Evolutionary conservation across 2,329 filamentous ascomycete species (phyloP), one percentile per base, ranked within the genome.

Genomic region (Clonostachys rosea): DNA sequence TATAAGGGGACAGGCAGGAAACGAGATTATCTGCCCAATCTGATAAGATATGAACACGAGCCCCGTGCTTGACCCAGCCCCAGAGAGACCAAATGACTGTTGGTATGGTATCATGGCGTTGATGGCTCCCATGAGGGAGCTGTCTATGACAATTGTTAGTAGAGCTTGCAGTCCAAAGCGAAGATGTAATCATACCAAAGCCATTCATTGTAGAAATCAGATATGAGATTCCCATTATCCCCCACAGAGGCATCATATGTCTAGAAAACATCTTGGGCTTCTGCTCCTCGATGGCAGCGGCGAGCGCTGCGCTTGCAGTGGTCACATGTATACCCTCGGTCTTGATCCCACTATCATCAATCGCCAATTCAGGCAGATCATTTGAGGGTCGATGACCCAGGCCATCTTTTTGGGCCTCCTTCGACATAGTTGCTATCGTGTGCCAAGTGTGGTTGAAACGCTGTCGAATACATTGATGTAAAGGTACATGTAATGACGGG

Each of bases 61-160:
- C 30, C 73, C 73, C 1, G 73, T 72, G 41, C 63, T 67, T 17
- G 70, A 69, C 13, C 73, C 73, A 10, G 64, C 65, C 18, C 70
- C 70, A 36, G 58, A 57, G 9, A 75, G 59, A 3, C 60, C 63
- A 51, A 75, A 75, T 5, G 65, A 68, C n/a, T 61, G 53, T 46
- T 75, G 71, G 50, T 74, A 76, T 30, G 66, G 60, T 34, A 63
- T 54, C 68, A 75, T 74, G 44, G 70, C 71, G 51, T 75, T 75
- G 54, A 75, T 72, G 24, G 50, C 51, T 33, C 54, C 55, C 54
- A 57, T 56, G 35, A 57, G 49, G 35, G 55, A 56, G 14, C 40
- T 39, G 58, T 83, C 79, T 57, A 35, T 11, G 5, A n/a, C 3
- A 5, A 45, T 16, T 12, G 2, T 9, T 6, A 3, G 39, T 47